A percentile compares a stretch with the other conserved stretches of the same genome.
Evolutionary conservation across 2,329 filamentous ascomycete genomes (phyloP).

Genomic region (Sporothrix pallida): DNA sequence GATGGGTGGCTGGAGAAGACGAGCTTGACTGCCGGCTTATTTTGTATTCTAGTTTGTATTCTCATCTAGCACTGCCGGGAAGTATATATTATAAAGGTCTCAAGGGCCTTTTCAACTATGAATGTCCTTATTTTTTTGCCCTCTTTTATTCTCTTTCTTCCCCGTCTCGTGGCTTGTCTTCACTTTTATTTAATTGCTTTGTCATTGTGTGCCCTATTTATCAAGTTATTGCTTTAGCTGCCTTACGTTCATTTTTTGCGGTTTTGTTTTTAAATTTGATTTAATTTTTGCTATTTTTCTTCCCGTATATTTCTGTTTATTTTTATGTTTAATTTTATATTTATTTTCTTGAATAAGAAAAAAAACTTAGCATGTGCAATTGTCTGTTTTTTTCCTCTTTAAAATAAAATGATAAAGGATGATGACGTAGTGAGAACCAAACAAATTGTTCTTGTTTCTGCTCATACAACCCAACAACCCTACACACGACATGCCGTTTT

Average conservation of each 20-base stretch:
- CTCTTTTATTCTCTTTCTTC: too few relatives aligned
- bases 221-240: too few relatives aligned
- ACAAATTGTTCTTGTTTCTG: background rate
- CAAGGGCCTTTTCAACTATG: too few relatives aligned
- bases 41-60: slow-evolving; percentile 33
- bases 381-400: too few relatives aligned
- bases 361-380: background rate
- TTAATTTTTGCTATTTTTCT: background rate
- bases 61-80: slow-evolving; percentile 15
- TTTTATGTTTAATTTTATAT: background rate
- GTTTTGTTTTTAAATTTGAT: too few relatives aligned
- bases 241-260: too few relatives aligned
- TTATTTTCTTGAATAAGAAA: background rate
- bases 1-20: too few relatives aligned
- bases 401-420: background rate
- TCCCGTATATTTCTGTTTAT: background rate
- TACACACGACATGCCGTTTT: background rate
- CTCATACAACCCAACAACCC: too few relatives aligned
- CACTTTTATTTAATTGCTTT: too few relatives aligned
- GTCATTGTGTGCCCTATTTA: too few relatives aligned
- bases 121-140: too few relatives aligned
- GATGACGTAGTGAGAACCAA: slow-evolving; percentile 6
- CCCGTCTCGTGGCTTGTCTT: too few relatives aligned
- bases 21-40: slow-evolving; percentile 13
- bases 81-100: slow-evolving; percentile 26